These are phyloP conservation scores for Caloboletus inedulis DNA, from an alignment of 1,284 basidiomycete genomes.

Conservation along the genomic window DNA sequence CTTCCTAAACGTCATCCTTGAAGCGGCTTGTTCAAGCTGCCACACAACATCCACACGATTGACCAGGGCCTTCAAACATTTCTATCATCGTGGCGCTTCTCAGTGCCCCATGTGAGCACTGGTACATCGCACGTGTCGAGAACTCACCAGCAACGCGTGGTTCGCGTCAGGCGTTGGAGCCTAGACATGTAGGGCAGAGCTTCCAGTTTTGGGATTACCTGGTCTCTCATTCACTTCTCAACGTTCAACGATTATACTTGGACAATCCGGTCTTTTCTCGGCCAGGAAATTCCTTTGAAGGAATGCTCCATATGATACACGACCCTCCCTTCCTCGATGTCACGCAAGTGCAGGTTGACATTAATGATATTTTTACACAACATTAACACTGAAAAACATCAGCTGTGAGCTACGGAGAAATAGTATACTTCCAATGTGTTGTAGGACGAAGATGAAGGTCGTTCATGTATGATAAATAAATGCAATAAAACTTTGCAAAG, in stretches of 20 bases:
- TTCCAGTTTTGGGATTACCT: neutral
- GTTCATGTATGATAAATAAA: constrained; percentile 28
- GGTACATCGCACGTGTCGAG: neutral
- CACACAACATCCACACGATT: neutral
- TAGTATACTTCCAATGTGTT: constrained; percentile 29
- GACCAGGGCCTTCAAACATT: neutral
- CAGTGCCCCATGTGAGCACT: neutral
- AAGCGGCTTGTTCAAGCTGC: neutral
- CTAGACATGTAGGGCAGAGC: neutral
- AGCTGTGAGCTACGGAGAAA: constrained; percentile 22
- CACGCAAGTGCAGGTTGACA: constrained; percentile 25
- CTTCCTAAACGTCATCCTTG: neutral
- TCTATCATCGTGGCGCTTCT: neutral
- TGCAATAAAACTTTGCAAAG: constrained; percentile 10
- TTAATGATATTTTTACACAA: constrained; percentile 36
- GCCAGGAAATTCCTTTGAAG: neutral
- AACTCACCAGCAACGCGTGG: neutral
- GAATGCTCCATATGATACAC: neutral
- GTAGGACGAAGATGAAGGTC: constrained; percentile 20
- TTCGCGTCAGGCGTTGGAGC: neutral
- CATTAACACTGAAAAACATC: constrained; percentile 31
- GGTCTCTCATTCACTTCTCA: neutral
- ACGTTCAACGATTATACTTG: neutral
- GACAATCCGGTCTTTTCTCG: neutral
- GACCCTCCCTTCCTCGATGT: neutral